These are phyloP conservation scores for Sclerotiophoma versabilis DNA, from an alignment of 2,329 filamentous ascomycete genomes.

Conservation along the genomic window DNA sequence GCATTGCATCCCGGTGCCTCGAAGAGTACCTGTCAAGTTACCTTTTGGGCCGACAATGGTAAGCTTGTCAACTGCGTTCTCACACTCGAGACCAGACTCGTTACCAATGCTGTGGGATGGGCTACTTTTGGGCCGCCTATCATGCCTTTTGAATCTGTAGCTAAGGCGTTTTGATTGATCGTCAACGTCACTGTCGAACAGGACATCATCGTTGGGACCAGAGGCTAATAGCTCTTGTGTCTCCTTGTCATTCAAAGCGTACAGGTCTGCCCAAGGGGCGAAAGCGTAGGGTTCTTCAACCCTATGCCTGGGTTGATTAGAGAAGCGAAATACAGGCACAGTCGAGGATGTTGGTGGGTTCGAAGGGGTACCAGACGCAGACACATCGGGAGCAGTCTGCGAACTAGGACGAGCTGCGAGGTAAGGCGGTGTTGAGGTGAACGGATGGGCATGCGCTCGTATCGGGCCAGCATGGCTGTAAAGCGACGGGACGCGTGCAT, in stretches of 20 bases:
- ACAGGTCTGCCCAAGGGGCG: constrained; percentile 30
- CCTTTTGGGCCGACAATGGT: constrained; percentile 42
- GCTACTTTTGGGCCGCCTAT: not conserved
- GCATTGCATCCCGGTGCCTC: constrained; percentile 46
- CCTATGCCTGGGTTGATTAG: not conserved
- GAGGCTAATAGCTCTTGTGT: constrained; percentile 45
- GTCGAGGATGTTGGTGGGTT: constrained; percentile 28
- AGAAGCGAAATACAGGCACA: constrained; percentile 23
- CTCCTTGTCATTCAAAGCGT: constrained; percentile 42
- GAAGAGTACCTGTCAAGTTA: constrained; percentile 48
- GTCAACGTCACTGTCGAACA: constrained; percentile 30
- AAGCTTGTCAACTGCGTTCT: constrained; percentile 48
- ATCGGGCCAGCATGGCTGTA: constrained; percentile 39
- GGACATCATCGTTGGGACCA: constrained; percentile 47
- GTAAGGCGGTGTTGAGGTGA: constrained; percentile 40
- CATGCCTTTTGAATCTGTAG: constrained; percentile 5
- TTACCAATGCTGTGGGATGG: constrained; percentile 4
- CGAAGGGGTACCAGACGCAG: constrained; percentile 11
- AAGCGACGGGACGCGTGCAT: constrained; percentile 19
- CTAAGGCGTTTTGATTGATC: not conserved
- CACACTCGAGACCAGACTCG: constrained; percentile 24
- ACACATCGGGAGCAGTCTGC: constrained; percentile 16
- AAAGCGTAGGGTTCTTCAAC: constrained; percentile 24
- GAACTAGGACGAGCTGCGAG: constrained; percentile 17
- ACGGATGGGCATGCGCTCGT: constrained; percentile 31